A percentile compares a stretch with the other conserved stretches of the same genome.
These are phyloP conservation scores for Coemansia asiatica DNA, from an alignment of 192 early-diverging fungal species.

Conservation along the genomic window DNA sequence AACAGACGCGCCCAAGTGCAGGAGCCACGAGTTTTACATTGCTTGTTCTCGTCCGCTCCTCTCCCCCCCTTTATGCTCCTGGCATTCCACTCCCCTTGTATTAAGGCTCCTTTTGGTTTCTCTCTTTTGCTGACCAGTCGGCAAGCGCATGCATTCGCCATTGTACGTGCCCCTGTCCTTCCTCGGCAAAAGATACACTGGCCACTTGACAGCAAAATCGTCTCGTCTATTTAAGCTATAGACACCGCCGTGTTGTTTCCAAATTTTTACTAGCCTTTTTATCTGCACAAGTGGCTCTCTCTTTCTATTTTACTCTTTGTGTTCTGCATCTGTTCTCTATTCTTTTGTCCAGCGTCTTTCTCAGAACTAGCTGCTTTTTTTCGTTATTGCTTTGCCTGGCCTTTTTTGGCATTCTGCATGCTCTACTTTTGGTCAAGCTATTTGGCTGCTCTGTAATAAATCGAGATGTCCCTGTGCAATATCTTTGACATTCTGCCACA, in stretches of 20 bases:
- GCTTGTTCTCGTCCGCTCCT: not conserved
- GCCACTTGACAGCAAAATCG: not conserved
- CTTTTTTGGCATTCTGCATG: constrained; percentile 2
- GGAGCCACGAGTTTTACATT: not conserved
- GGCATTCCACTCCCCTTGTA: not conserved
- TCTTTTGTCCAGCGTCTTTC: not conserved
- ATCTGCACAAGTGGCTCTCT: not conserved
- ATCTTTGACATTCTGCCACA: constrained; percentile 53
- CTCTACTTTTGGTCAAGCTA: not conserved
- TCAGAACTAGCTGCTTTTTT: not conserved
- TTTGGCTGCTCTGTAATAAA: not conserved
- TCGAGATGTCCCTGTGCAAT: constrained; percentile 32
- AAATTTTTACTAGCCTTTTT: not conserved
- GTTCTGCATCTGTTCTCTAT: constrained; percentile 6
- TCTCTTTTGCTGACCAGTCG: not conserved
- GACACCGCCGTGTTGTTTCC: not conserved
- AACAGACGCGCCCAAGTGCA: not conserved
- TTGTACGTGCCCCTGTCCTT: not conserved
- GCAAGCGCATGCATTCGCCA: constrained; percentile 1
- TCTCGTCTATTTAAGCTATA: not conserved
- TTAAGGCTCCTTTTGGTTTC: not conserved
- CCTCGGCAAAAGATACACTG: not conserved
- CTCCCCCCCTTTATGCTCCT: not conserved
- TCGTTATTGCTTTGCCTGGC: not conserved
- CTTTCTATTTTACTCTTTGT: not conserved